Base-by-base conservation (phyloP, 1,139 yeast species). In the Eremothecium gossypii region DNA sequence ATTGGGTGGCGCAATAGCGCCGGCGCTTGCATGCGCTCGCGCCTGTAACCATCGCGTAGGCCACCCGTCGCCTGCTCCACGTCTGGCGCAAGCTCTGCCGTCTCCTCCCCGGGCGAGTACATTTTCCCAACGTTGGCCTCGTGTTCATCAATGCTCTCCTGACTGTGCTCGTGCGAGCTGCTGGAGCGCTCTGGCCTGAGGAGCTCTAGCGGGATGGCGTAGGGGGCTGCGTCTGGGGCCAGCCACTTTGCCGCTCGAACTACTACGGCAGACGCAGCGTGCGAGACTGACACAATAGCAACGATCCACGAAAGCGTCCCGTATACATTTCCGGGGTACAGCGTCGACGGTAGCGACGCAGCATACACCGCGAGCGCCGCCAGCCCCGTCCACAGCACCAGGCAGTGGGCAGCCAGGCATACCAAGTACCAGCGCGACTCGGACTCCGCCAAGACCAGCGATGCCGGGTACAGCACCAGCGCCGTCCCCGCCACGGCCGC, bases 291-390 rank as follows among this genome's bases (percentile, higher is more conserved):
- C 9, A 76, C 59, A 40, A 80, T 61, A 8, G 79, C 63, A 48
- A 85, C 63, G 11, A 82, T 74, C 58, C 74, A 68, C 30, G 83
- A 70, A 78, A 83, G 77, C 51, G 70, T 73, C 26, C 76, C 67
- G 61, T 89, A 89, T 1, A 82, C 79, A 58, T 84, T 84, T 34
- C 73, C 69, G 1, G 95, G 95, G 56, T 85, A 91, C 54, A 86
- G 67, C 46, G 73, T 71, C n/a, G 58, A 61, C 0, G 84, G 81
- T 11, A 80, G 79, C 13, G 82, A 68, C 8, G 68, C 61, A 36
- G 77, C 73, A 55, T 82, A 89, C 8, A 81, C 61, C 36, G 75
- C 72, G 50, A 81, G 76, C 30, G 73, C 65, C n/a, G 78, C 49
- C 42, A 84, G 62, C 1, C 93, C 76, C 1, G 73, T 56, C 7